Evolutionary conservation across 352 stramenopile species (phyloP).

Genomic region (Pythium plurisporium): DNA sequence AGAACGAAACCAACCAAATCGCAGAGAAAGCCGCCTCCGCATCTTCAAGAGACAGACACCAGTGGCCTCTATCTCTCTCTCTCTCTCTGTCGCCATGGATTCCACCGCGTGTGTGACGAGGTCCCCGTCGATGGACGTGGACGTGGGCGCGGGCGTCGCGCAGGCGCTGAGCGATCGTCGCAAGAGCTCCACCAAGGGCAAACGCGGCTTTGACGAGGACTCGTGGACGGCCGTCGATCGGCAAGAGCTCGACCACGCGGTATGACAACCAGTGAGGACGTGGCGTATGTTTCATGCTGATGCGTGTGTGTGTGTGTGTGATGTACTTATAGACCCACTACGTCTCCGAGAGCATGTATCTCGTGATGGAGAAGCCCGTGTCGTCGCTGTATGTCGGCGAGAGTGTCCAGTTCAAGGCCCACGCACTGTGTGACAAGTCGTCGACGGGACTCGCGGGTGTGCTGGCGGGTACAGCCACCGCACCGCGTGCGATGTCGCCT

Average conservation of each 20-base stretch:
- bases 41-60: conserved; percentile 15
- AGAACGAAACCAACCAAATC: conserved; percentile 9
- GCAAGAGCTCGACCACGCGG: conserved; percentile 73
- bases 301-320: not conserved
- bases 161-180: conserved; percentile 12
- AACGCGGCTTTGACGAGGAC: conserved; percentile 60
- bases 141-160: conserved; percentile 9
- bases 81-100: not conserved
- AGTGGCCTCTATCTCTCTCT: not conserved
- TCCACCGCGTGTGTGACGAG: not conserved
- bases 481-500: conserved; percentile 3
- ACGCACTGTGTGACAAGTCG: conserved; percentile 64
- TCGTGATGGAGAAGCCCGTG: conserved; percentile 64
- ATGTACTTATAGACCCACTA: conserved; percentile 63
- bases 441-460: conserved; percentile 35
- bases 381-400: conserved; percentile 56
- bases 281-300: no score
- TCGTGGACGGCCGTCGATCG: conserved; percentile 82
- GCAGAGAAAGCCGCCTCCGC: not conserved
- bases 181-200: conserved; percentile 22
- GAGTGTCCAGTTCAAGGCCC: conserved; percentile 65
- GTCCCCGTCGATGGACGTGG: conserved; percentile 7
- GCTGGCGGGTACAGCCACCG: not conserved
- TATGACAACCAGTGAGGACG: no score
- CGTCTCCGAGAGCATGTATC: conserved; percentile 77